Evolutionary conservation across 2,329 filamentous ascomycete genomes (phyloP), one percentile per base, ranked within the genome.

Genomic region (Exophiala viscosa): DNA sequence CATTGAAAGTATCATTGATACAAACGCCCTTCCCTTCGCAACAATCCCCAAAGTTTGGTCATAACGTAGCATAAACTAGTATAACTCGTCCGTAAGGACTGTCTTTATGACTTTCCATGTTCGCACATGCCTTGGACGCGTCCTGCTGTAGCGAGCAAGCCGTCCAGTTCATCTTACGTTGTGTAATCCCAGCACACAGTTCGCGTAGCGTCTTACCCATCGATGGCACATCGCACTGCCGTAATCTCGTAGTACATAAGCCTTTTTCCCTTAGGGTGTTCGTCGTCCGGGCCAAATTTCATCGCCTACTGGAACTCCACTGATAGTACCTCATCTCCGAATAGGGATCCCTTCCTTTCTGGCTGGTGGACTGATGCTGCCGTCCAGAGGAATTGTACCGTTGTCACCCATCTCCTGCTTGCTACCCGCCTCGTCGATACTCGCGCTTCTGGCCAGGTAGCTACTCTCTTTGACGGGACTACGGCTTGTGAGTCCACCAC

Each of bases 401-500:
- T 64, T 63, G 28, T 76, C 71, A 62, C 78, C 73, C 36, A 66
- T 65, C 54, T 74, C 73, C 44, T 74, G 67, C 57, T 83, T 76
- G 52, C 87, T 50, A 9, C 48, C 48, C 23, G 33, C 54, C 35
- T 75, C 74, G 51, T 81, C 78, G 9, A 78, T 82, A 67, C 84
- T 95, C 5, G 88, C 90, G 72, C 90, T 88, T 59, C 88, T 82
- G 69, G 95, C 84, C 67, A 96, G 76, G 69, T 89, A 90, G 74
- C 87, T 95, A 70, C 83, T 85, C 76, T 96, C 92, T 76, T 96
- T 96, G 64, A 93, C 83, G 1, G 92, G 91, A 69, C 88, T 93
- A 58, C 87, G 85, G 57, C 82, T 80, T 62, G 84, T 80, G 10
- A 55, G 40, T 10, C 60, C 55, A 36, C 59, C 60, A 18, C 60